Evolutionary conservation across 2,329 filamentous ascomycete genomes (phyloP).

Genomic region (Chaetomiaceae sp.): DNA sequence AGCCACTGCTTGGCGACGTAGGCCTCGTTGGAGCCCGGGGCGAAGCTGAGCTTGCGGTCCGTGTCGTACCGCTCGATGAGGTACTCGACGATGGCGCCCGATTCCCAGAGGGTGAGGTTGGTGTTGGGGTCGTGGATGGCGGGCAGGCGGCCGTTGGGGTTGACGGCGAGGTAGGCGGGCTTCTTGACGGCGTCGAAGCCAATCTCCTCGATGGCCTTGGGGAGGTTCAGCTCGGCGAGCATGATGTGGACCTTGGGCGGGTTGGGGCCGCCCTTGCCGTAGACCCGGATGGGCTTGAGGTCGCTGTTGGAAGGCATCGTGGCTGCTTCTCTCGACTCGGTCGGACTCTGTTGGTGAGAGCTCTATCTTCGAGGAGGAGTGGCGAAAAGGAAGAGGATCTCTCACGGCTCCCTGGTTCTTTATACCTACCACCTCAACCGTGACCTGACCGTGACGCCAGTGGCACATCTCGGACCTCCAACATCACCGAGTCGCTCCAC

Average conservation of each 20-base stretch:
- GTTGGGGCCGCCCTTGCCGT: conserved; percentile 20
- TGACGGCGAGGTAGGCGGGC: conserved; percentile 29
- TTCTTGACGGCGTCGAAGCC: conserved; percentile 30
- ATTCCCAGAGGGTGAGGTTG: conserved; percentile 45
- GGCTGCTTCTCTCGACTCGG: not conserved
- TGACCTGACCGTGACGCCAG: no score
- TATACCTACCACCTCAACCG: no score
- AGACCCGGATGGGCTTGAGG: conserved; percentile 31
- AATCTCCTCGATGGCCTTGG: conserved; percentile 27
- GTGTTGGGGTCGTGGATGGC: conserved; percentile 38
- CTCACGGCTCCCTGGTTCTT: no score
- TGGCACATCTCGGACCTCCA: no score
- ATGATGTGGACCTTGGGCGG: conserved; percentile 26
- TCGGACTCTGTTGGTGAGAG: not conserved
- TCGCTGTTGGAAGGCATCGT: conserved; percentile 14
- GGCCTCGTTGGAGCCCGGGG: conserved; percentile 31
- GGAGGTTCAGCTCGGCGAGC: conserved; percentile 31
- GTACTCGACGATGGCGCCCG: conserved; percentile 47
- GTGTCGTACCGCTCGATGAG: conserved; percentile 43
- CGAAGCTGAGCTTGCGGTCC: conserved; percentile 38
- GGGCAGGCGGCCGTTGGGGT: conserved; percentile 35
- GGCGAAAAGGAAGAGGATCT: no score
- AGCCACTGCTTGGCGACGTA: conserved; percentile 40
- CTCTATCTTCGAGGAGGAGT: no score
- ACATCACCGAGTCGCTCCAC: no score